Evolutionary conservation across 2,329 filamentous ascomycete species (phyloP).

Genomic region (Sporothrix pseudoabietina): DNA sequence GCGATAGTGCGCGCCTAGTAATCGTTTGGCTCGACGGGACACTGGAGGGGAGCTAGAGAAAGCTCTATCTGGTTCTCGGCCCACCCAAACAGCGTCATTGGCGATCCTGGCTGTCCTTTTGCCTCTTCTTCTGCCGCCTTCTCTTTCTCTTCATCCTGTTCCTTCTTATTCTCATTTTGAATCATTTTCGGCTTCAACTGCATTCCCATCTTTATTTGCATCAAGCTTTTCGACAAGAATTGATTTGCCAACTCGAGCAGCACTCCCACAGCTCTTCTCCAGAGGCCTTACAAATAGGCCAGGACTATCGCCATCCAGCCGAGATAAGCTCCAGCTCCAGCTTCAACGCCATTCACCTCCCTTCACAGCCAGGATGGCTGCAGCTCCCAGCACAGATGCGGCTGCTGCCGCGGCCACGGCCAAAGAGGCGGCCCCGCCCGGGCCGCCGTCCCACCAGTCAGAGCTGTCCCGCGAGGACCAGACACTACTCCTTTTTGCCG

Average conservation of each 20-base stretch:
- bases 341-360: neutral
- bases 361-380: slow-evolving; percentile 27
- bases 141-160: neutral
- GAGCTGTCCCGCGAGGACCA: slow-evolving; percentile 55
- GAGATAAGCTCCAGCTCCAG: slow-evolving; percentile 4
- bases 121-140: neutral
- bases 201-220: neutral
- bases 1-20: neutral
- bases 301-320: neutral
- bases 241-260: neutral
- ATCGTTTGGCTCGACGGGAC: neutral
- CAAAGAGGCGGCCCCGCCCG: neutral
- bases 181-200: neutral
- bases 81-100: slow-evolving; percentile 25
- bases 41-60: slow-evolving; percentile 17
- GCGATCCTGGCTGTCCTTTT: neutral
- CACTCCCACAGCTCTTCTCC: neutral
- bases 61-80: slow-evolving; percentile 13
- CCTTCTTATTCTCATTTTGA: neutral
- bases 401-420: neutral
- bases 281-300: neutral
- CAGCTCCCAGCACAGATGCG: neutral
- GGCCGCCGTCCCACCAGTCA: neutral
- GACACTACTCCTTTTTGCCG: slow-evolving; percentile 78
- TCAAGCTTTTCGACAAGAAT: neutral